Base-by-base conservation (phyloP, 352 stramenopile genomes). In the Phytophthora lateralis region DNA sequence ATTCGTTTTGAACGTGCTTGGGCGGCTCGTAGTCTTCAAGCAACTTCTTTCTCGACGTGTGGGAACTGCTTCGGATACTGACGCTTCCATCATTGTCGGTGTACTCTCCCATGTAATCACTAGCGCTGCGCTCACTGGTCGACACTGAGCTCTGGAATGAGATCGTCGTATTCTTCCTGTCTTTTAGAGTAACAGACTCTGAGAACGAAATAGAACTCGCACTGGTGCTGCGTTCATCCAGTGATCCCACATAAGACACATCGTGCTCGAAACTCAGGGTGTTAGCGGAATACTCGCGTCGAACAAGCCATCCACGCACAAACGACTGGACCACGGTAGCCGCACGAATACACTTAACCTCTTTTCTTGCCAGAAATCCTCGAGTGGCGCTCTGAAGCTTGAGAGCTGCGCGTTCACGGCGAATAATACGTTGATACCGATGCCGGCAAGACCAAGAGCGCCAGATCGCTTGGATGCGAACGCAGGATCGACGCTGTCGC, bases 211-310 rank as follows among this genome's bases (percentile, higher is more conserved):
- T 63, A 1, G 76, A 85, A 27, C 78, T 78, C 12, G 77, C 81
- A 0, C 73, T 77, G 12, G 69, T 74, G 26, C 71, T 75, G 14
- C 71, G 68, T 14, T 77, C 72, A 6, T 90, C 81, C 2, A 90
- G 59, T 17, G 83, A 88, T 3, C 81, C 83, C 21, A 93, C 83
- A 29, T 81, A 93, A 4, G 83, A 93, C 10, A 91, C 82, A 41
- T 91, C 82, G 15, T 83, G 78, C 12, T 90, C 81, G 26, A 93
- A 91, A 51, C 84, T 93, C 44, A 93, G 51, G 1, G 85, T 93
- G 59, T 91, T 92, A 0, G 81, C 82, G 7, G 80, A 90, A 51
- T 85, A 84, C 45, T 91, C 82, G 3, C 85, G 82, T 47, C 85
- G 77, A 27, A 94, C 85, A 26, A 94, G 73, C 85, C 85, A 95